Conservation (phyloP, 2,329 filamentous ascomycete species). For the Pyricularia sp. region DNA sequence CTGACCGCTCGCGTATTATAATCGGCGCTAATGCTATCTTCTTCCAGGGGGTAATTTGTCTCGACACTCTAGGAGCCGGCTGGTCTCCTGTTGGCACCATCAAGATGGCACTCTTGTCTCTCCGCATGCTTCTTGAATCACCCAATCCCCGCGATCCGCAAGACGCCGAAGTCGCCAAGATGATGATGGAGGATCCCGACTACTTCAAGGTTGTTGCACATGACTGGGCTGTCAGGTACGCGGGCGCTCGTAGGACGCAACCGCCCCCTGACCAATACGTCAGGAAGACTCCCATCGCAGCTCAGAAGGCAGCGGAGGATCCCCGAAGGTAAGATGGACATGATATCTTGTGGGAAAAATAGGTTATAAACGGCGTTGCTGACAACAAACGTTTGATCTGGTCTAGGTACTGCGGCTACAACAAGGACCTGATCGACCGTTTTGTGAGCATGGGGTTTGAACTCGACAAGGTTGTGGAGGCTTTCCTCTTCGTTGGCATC, state of each 20-base stretch:
- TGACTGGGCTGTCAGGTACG: slow-evolving; percentile 82
- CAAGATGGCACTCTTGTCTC: slow-evolving; percentile 85
- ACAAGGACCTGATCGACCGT: slow-evolving; percentile 69
- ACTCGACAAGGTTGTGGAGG: slow-evolving; percentile 74
- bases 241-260: slow-evolving; percentile 55
- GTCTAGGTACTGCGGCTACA: slow-evolving; percentile 78
- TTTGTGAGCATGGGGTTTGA: slow-evolving; percentile 91
- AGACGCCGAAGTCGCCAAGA: slow-evolving; percentile 87
- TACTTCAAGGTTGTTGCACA: slow-evolving; percentile 74
- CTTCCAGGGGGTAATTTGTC: slow-evolving; percentile 81
- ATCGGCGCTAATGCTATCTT: neutral
- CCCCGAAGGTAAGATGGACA: slow-evolving; percentile 28
- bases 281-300: slow-evolving; percentile 32
- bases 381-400: neutral
- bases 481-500: slow-evolving; percentile 74
- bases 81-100: slow-evolving; percentile 97
- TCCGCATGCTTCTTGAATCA: slow-evolving; percentile 85
- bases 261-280: slow-evolving; percentile 29
- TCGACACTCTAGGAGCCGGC: slow-evolving; percentile 79
- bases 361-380: neutral
- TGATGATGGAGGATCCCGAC: slow-evolving; percentile 72
- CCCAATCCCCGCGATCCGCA: slow-evolving; percentile 96
- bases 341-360: neutral
- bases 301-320: slow-evolving; percentile 40
- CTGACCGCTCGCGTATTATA: no score